Base-by-base conservation (phyloP, 768 basidiomycete species). In the Terana coerulea region DNA sequence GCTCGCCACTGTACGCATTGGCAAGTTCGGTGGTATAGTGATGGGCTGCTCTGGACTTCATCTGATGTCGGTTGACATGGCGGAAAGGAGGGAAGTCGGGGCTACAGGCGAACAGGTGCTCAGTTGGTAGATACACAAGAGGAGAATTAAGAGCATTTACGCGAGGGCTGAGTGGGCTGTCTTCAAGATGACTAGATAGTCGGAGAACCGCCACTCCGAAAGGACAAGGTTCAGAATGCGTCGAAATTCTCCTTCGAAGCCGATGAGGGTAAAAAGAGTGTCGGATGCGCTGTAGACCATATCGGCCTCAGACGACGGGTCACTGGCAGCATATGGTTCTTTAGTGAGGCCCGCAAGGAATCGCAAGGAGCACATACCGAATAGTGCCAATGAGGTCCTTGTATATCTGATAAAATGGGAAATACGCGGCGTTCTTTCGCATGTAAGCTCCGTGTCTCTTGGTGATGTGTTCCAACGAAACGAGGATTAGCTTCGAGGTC, bases 211-310 rank as follows among this genome's bases (percentile, higher is more conserved):
- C 7, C 34, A 7, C 33, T 49, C 47, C 8, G 25, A 25, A 6
- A 49, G 25, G 7, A 49, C 36, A 24, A 7, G n/a, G 24, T 49
- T 30, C 8, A 49, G 35, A 31, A 26, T 37, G n/a, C 35, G 12
- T 24, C 47, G 26, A 22, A 40, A 49, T 8, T 40, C 47, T 5
- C 34, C 47, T 10, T 35, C 36, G 35, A 49, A 37, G 15, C 26
- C 47, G 11, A 49, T 22, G 35, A 31, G 39, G 14, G 47, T 49
- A 8, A 49, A 24, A 17, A 49, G 22, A 21, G 35, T 30, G 24
- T 49, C 47, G 19, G 47, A 31, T 7, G 47, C 47, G 22, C 47
- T 49, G 25, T 49, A 39, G 7, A 49, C 19, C 47, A 49, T 49
- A 6, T 49, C 47, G 6, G 33, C 34, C 6, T 28, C 47, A 21